These are phyloP conservation scores for Dentipellis fragilis DNA, from an alignment of 768 basidiomycete species.

Conservation along the genomic window DNA sequence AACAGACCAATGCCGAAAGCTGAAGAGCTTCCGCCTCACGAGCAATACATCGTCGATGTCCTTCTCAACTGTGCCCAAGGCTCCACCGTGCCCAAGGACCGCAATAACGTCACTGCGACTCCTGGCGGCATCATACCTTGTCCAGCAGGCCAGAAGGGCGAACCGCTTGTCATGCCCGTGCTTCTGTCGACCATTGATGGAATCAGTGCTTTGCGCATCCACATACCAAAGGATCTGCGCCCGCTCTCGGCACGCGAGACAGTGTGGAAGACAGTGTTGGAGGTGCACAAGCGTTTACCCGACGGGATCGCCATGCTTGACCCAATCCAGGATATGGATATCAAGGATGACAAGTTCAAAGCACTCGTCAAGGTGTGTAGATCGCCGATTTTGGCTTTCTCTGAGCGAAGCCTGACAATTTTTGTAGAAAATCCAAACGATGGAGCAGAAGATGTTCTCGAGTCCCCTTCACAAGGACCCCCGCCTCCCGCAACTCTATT, in stretches of 20 bases:
- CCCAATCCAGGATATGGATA: slow-evolving; percentile 90
- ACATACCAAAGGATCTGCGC: slow-evolving; percentile 85
- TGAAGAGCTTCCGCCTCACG: slow-evolving; percentile 71
- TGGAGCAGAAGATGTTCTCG: slow-evolving; percentile 79
- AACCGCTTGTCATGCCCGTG: slow-evolving; percentile 81
- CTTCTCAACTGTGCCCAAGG: slow-evolving; percentile 72
- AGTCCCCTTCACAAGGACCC: slow-evolving; percentile 75
- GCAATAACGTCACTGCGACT: slow-evolving; percentile 40
- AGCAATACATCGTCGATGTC: slow-evolving; percentile 90
- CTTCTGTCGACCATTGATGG: slow-evolving; percentile 78
- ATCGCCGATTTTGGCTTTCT: background rate
- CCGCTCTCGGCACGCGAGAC: slow-evolving; percentile 67
- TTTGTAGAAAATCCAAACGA: slow-evolving; percentile 75
- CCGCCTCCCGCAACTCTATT: slow-evolving; percentile 72
- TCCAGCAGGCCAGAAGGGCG: slow-evolving; percentile 58
- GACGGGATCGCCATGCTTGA: slow-evolving; percentile 82
- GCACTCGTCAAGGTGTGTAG: slow-evolving; percentile 64
- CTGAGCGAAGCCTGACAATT: background rate
- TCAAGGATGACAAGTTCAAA: slow-evolving; percentile 89
- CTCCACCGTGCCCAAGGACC: slow-evolving; percentile 48
- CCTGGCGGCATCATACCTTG: slow-evolving; percentile 74
- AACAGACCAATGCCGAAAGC: slow-evolving; percentile 55
- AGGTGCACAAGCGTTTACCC: slow-evolving; percentile 87
- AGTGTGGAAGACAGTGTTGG: slow-evolving; percentile 81
- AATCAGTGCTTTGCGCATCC: slow-evolving; percentile 79